phyloP scores from a whole-genome alignment of 805 yeast genomes.

The Candida takata region DNA sequence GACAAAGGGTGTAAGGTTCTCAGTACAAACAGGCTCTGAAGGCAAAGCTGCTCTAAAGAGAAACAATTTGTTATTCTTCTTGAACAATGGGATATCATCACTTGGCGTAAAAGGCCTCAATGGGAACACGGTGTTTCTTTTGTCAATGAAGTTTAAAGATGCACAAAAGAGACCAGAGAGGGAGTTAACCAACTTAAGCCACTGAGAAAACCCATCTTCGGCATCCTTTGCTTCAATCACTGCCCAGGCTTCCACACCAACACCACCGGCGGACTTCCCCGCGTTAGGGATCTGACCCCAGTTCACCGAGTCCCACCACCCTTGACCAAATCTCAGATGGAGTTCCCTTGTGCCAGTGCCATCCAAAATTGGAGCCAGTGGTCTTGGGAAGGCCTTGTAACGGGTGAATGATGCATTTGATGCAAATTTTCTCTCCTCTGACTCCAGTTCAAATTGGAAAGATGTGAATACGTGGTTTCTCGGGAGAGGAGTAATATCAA shows the following conservation, averaged over 20 bases:
- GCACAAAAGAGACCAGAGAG: constrained; percentile 94
- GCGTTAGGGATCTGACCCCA: constrained; percentile 80
- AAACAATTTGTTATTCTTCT: constrained; percentile 35
- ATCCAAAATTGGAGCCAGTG: constrained; percentile 70
- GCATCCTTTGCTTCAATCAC: constrained; percentile 56
- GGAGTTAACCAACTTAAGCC: constrained; percentile 68
- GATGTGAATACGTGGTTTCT: constrained; percentile 62
- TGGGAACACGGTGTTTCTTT: constrained; percentile 68
- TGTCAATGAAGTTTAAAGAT: constrained; percentile 81
- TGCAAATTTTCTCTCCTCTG: constrained; percentile 34
- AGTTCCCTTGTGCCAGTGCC: constrained; percentile 64
- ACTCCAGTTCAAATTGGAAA: constrained; percentile 59
- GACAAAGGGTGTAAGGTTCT: constrained; percentile 88
- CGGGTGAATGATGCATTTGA: constrained; percentile 29
- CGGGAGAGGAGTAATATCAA: constrained; percentile 65
- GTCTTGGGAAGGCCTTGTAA: constrained; percentile 69
- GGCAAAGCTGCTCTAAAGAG: constrained; percentile 83
- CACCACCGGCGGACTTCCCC: constrained; percentile 79
- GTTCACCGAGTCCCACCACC: constrained; percentile 85
- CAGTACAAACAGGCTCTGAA: constrained; percentile 93
- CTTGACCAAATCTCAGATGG: constrained; percentile 84
- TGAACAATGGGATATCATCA: constrained; percentile 23
- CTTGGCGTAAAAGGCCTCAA: constrained; percentile 29
- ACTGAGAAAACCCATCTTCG: constrained; percentile 49
- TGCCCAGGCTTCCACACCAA: constrained; percentile 94